These are phyloP conservation scores for Ascochyta koolunga DNA, from an alignment of 2,329 filamentous ascomycete species.

Conservation along the genomic window DNA sequence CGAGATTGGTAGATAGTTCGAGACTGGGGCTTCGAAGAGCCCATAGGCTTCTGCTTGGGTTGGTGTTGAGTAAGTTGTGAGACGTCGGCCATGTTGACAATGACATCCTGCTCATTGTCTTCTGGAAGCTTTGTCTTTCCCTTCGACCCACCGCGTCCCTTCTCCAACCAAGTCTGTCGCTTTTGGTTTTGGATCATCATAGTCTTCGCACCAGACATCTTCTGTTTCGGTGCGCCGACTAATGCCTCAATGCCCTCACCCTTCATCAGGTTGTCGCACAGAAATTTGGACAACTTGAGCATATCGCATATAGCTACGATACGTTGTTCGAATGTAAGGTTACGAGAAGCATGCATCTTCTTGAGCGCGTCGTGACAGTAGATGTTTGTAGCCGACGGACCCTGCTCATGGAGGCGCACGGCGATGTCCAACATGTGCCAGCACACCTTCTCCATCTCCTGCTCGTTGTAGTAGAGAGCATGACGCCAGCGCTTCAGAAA, in stretches of 20 bases:
- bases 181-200: slow-evolving; percentile 5
- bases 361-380: slow-evolving; percentile 7
- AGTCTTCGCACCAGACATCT: slow-evolving; percentile 6
- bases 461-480: slow-evolving; percentile 2
- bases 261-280: slow-evolving; percentile 21
- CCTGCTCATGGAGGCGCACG: slow-evolving; percentile 11
- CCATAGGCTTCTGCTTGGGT: neutral
- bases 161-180: slow-evolving; percentile 7
- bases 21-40: neutral
- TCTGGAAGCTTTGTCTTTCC: neutral
- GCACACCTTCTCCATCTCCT: slow-evolving; percentile 21
- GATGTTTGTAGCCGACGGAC: slow-evolving; percentile 5
- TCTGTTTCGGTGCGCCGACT: slow-evolving; percentile 6
- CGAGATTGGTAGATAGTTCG: neutral
- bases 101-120: neutral
- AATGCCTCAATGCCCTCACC: slow-evolving; percentile 10
- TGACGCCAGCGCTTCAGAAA: slow-evolving; percentile 12
- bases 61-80: neutral
- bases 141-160: neutral
- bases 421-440: slow-evolving; percentile 18
- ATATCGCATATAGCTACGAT: slow-evolving; percentile 11
- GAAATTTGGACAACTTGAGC: slow-evolving; percentile 10
- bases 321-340: slow-evolving; percentile 16
- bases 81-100: neutral
- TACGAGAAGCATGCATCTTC: slow-evolving; percentile 4